Evolutionary conservation across 2,329 filamentous ascomycete genomes (phyloP), one percentile per base, ranked within the genome.

Genomic region (Trichoderma sp.): DNA sequence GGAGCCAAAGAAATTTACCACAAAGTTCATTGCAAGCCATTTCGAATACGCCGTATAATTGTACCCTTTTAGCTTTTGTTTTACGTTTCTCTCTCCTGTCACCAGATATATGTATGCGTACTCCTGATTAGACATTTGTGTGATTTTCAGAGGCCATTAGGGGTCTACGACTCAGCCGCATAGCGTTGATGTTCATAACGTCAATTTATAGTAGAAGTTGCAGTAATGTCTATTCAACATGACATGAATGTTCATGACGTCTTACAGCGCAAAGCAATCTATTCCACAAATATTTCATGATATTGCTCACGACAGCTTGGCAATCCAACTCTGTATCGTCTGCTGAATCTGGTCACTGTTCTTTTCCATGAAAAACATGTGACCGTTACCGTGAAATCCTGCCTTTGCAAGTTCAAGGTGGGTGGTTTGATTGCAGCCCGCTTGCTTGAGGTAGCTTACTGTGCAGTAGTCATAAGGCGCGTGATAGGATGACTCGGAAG

Each of bases 351-450:
- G 73, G 72, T 82, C 76, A 69, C 82, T 86, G 74, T 86, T 86
- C 78, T 80, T 82, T 78, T 86, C 84, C 78, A 86, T 77, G 72
- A 86, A 85, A 71, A 84, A 81, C 81, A 86, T 82, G 76, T 86
- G 84, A 0, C 82, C 83, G 71, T 86, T 86, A 8, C 84, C 85
- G 47, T 77, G 74, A 43, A 86, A 80, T 4, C 82, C 83, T 7
- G 76, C 75, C 34, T 83, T 78, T 6, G 72, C 79, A 26, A 86
- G 78, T 74, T 79, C 77, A 51, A 84, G 39, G 73, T 82, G 79
- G 66, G 82, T 75, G 34, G 78, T 73, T 56, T 74, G 74, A 28
- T 75, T 74, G 74, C 80, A 77, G 1, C 84, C 84, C 5, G 83
- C 85, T 76, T 86, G 84, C 63, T 77, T 76, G 34, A 86, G 76